Base-by-base conservation (phyloP, 1,284 basidiomycete species). In the Kalmanozyma brasiliensis region DNA sequence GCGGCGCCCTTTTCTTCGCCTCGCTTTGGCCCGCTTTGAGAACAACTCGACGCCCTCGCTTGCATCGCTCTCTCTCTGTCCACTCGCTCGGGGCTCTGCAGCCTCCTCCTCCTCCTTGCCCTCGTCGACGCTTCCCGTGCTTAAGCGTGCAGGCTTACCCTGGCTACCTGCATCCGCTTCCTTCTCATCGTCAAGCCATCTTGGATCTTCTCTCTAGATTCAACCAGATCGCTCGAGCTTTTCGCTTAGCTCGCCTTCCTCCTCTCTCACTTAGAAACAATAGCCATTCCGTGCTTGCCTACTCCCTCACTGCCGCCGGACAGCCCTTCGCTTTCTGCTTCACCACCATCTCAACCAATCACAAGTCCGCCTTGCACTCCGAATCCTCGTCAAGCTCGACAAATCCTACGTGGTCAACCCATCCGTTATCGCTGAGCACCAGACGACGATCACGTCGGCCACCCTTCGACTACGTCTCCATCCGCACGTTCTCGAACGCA, bases 81-180 rank as follows among this genome's bases (percentile, higher is more conserved):
- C 19, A 9, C 22, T 49, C 42, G 26, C 26, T 29, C 26, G 26
- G 26, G 26, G 26, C 26, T 6, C 26, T 29, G 26, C 7, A 29
- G 26, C 26, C 26, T 29, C 26, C 7, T 29, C 26, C 7, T 29
- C 26, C 26, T 29, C 26, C 26, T 33, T 7, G n/a, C 38, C 40
- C 34, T 30, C 32, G 24, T 42, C 32, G 10, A 11, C 10, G 10
- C 29, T 40, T 23, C 37, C 45, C 33, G 47, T 55, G 38, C 44
- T 48, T 41, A n/a, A 42, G 30, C 37, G 32, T 55, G 45, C 52
- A 47, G 37, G 32, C 26, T 29, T 26, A 34, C 22, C 37, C 26
- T 42, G 36, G 52, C 60, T 56, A 51, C 17, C 35, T 63, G 48
- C 53, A 37, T 49, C 34, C 48, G 32, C 43, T 40, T 45, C 43